Evolutionary conservation across 345 rosid genomes (phyloP).

Genomic region (Citrus medica): DNA sequence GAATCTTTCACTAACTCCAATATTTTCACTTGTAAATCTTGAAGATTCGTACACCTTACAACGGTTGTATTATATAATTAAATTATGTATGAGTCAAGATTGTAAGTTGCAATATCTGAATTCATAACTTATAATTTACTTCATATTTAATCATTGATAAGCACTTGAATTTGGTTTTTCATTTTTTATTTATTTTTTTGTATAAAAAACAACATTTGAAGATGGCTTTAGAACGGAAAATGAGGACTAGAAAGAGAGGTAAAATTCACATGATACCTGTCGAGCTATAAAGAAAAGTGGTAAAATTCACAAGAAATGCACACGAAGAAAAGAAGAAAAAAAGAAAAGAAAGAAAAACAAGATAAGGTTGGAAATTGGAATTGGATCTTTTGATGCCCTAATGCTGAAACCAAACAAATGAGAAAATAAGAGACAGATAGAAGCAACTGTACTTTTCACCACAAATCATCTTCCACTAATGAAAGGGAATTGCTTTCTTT

Average conservation of each 20-base stretch:
- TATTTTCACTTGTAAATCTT: neutral
- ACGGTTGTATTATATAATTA: neutral
- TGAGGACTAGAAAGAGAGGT: neutral
- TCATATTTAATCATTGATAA: no score
- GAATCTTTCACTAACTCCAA: neutral
- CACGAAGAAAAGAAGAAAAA: no score
- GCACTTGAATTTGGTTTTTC: no score
- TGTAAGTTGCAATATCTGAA: no score
- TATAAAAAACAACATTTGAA: no score
- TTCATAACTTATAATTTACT: no score
- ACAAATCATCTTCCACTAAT: constrained; percentile 29
- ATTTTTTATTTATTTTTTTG: no score
- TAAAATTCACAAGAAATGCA: neutral
- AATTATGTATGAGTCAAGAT: no score
- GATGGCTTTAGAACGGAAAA: constrained; percentile 9
- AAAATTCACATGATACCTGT: constrained; percentile 24
- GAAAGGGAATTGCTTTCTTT: neutral
- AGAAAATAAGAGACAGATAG: neutral
- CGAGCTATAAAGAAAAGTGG: constrained; percentile 11
- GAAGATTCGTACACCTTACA: neutral
- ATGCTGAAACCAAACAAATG: neutral
- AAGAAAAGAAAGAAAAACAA: no score
- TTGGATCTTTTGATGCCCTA: constrained; percentile 9
- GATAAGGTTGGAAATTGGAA: neutral
- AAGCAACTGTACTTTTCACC: constrained; percentile 14